These are phyloP conservation scores for Thielaviopsis musarum DNA, from an alignment of 2,329 filamentous ascomycete genomes.

Conservation along the genomic window DNA sequence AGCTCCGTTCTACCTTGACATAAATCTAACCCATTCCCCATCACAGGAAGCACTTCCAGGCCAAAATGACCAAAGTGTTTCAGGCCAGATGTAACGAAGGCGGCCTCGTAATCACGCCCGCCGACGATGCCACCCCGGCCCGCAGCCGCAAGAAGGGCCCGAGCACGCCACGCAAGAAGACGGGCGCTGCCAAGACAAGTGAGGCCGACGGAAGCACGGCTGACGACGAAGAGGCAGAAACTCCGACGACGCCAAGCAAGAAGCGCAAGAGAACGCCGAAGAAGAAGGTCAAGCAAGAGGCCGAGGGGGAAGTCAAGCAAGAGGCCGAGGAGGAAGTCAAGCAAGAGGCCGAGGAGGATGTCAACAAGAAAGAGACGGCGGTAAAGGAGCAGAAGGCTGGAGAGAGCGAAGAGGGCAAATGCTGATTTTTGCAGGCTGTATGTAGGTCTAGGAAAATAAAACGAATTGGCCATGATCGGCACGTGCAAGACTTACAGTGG, in stretches of 20 bases:
- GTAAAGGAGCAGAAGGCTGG: not conserved
- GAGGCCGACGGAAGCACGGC: not conserved
- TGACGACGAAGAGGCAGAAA: not conserved
- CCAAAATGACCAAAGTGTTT: not conserved
- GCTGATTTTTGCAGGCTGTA: not conserved
- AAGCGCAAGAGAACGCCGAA: not conserved
- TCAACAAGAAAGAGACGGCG: not conserved
- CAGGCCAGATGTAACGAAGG: too few relatives aligned
- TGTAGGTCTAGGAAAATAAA: not conserved
- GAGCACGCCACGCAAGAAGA: not conserved
- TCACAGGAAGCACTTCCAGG: slow-evolving; percentile 1
- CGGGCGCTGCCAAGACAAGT: too few relatives aligned
- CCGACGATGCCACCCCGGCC: not conserved
- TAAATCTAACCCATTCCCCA: not conserved
- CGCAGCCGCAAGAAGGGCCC: not conserved
- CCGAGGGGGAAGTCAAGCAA: not conserved
- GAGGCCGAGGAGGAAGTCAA: not conserved
- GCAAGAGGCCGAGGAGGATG: not conserved
- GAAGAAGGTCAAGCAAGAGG: not conserved
- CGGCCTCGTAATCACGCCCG: too few relatives aligned
- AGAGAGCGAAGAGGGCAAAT: not conserved
- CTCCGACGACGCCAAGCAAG: not conserved
- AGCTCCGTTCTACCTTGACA: too few relatives aligned
- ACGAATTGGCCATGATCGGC: not conserved
- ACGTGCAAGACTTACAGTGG: not conserved